phyloP scores from a whole-genome alignment of 176 grass and related monocot genomes.

The Bonia amplexicaulis region DNA sequence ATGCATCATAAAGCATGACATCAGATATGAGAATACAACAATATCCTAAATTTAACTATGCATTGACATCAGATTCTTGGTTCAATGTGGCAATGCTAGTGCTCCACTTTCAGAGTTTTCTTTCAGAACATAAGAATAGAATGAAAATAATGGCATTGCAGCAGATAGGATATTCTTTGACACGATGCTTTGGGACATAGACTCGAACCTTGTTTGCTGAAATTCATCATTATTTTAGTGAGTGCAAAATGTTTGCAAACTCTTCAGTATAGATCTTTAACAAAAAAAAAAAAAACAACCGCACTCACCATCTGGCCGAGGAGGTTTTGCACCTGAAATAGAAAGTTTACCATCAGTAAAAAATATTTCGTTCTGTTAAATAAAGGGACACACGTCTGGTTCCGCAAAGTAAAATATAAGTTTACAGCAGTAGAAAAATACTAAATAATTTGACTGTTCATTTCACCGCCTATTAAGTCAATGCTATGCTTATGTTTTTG shows the following conservation, averaged over 20 bases:
- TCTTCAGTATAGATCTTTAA: not conserved
- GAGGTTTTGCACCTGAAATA: conserved; percentile 91
- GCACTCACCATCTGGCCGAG: conserved; percentile 84
- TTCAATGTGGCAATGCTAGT: not conserved
- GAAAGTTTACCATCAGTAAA: conserved; percentile 14
- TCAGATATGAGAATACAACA: not conserved
- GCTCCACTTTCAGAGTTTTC: not conserved
- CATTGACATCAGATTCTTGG: not conserved
- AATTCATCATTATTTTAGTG: conserved; percentile 30
- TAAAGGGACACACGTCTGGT: not conserved
- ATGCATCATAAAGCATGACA: conserved; percentile 1
- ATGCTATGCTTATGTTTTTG: not conserved
- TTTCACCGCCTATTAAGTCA: not conserved
- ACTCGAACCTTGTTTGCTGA: conserved; percentile 91
- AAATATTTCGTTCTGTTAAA: not conserved
- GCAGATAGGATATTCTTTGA: conserved; percentile 87
- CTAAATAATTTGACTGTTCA: not conserved
- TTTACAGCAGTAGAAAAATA: not conserved
- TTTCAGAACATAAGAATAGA: not conserved
- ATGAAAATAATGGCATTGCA: conserved; percentile 11
- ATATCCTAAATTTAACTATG: not conserved
- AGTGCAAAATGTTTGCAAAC: conserved; percentile 18
- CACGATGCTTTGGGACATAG: conserved; percentile 84
- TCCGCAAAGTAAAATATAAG: not conserved
- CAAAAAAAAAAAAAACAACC: conserved; percentile 7